Evolutionary conservation across 495 filamentous ascomycete species (phyloP).

Genomic region (Penicillium simplicissimum): DNA sequence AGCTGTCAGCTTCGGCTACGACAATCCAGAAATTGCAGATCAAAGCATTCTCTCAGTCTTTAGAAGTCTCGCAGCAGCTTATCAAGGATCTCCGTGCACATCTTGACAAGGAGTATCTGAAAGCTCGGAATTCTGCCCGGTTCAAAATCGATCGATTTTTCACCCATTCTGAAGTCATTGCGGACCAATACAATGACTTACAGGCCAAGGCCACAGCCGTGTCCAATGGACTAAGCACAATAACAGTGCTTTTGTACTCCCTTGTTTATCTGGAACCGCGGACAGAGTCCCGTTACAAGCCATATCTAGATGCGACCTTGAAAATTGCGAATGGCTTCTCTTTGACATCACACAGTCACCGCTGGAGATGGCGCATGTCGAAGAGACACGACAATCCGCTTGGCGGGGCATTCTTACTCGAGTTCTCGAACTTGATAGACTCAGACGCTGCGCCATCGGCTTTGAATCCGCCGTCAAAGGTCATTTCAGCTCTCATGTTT

Average conservation of each 20-base stretch:
- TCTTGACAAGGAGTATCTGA: constrained; percentile 16
- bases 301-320: not conserved
- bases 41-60: not conserved
- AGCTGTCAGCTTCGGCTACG: not conserved
- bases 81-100: not conserved
- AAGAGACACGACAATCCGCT: not conserved
- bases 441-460: not conserved
- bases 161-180: not conserved
- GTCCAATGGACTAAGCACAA: not conserved
- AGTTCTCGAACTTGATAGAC: not conserved
- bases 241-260: not conserved
- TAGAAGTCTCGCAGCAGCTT: constrained; percentile 1
- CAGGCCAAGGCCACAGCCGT: constrained; percentile 2
- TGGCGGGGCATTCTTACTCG: not conserved
- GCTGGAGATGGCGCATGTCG: constrained; percentile 1
- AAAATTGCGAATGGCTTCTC: not conserved
- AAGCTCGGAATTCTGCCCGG: constrained; percentile 26
- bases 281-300: not conserved
- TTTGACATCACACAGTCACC: not conserved
- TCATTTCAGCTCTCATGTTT: constrained; percentile 3
- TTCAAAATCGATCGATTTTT: constrained; percentile 15
- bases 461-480: not conserved
- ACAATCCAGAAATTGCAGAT: not conserved
- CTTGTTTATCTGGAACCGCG: not conserved
- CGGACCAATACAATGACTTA: constrained; percentile 2